These are phyloP conservation scores for Grammothele lineata DNA, from an alignment of 768 basidiomycete species.

Conservation along the genomic window DNA sequence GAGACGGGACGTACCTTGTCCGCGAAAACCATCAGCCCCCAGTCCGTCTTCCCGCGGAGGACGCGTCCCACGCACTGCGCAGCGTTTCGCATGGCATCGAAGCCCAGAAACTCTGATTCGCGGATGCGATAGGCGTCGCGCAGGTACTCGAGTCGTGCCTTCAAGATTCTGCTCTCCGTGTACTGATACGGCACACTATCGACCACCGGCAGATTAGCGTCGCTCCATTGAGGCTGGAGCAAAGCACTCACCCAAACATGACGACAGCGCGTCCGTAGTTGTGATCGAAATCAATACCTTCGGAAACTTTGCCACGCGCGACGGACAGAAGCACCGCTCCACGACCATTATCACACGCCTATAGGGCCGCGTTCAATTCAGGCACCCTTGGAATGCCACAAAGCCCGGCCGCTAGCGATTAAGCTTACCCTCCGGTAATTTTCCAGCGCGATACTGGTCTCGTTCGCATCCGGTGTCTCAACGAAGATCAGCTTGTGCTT, in stretches of 20 bases:
- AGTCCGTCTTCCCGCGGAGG: constrained; percentile 96
- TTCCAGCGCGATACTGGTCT: constrained; percentile 96
- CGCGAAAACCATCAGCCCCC: constrained; percentile 99
- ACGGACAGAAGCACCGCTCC: constrained; percentile 96
- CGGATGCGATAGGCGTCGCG: constrained; percentile 98
- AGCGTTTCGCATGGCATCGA: constrained; percentile 99
- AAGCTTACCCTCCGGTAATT: constrained; percentile 84
- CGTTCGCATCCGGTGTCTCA: constrained; percentile 98
- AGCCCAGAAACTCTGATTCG: constrained; percentile 97
- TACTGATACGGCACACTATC: constrained; percentile 92
- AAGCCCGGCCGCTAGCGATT: neutral
- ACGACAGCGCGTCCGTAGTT: constrained; percentile 99
- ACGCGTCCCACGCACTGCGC: constrained; percentile 99
- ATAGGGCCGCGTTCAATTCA: neutral
- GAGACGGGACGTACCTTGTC: constrained; percentile 66
- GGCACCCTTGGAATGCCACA: neutral
- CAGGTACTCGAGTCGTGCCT: constrained; percentile 94
- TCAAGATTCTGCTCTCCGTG: constrained; percentile 95
- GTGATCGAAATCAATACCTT: constrained; percentile 99
- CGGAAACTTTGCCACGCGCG: constrained; percentile 97
- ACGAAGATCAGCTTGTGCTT: constrained; percentile 99
- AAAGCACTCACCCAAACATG: constrained; percentile 86
- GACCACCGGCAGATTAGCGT: too few relatives aligned
- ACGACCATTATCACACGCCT: constrained; percentile 98
- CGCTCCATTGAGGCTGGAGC: neutral